A percentile compares a stretch with the other conserved stretches of the same genome.
Conservation (phyloP, 257 asterid species). For the Solanum acaule region DNA sequence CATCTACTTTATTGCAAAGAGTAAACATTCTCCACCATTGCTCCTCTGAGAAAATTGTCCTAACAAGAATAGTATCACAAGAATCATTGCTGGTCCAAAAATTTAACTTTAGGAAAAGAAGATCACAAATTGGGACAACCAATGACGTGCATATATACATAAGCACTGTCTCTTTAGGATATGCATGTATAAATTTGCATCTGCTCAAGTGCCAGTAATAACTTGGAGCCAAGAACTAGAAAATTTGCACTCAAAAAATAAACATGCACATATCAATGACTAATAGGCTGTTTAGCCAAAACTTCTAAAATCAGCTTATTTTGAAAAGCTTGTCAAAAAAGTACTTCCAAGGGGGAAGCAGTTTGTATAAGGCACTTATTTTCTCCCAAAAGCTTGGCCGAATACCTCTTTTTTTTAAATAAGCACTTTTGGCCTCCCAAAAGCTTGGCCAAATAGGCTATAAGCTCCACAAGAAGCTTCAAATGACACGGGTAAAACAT, state of each 20-base stretch:
- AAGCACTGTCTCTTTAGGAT: background rate
- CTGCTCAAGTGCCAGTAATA: background rate
- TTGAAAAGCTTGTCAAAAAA: background rate
- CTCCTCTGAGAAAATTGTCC: background rate
- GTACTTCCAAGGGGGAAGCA: background rate
- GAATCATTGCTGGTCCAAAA: background rate
- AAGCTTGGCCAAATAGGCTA: background rate
- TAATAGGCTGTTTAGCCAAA: background rate
- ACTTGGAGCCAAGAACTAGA: background rate
- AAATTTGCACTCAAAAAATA: background rate
- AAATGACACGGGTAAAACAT: background rate
- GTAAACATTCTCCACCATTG: background rate
- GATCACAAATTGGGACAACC: background rate
- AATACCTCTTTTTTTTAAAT: background rate
- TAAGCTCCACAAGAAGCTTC: background rate
- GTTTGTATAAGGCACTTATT: background rate
- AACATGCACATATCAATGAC: background rate
- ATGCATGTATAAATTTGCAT: background rate
- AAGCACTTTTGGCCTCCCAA: background rate
- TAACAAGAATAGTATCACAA: background rate
- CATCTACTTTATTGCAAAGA: background rate
- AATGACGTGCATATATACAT: background rate
- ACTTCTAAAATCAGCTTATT: background rate
- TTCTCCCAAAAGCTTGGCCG: background rate
- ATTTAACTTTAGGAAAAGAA: background rate